These are phyloP conservation scores for Yarrowia hollandica DNA, from an alignment of 805 yeast genomes.

Conservation along the genomic window DNA sequence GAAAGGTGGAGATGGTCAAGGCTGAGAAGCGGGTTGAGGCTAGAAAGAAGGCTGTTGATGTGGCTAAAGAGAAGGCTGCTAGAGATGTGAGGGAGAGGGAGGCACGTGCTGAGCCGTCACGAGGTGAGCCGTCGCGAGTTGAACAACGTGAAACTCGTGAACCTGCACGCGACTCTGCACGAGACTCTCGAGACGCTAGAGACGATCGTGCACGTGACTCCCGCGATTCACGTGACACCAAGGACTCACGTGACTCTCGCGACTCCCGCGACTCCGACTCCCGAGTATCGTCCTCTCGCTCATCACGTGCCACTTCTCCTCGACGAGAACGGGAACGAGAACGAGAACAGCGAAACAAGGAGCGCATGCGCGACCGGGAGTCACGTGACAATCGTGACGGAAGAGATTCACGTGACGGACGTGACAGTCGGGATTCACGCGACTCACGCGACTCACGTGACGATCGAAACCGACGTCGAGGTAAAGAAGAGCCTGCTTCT, in stretches of 20 bases:
- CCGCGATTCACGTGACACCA: not conserved
- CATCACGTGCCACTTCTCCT: slow-evolving; percentile 1
- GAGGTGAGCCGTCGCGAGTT: too few relatives aligned
- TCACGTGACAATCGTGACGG: too few relatives aligned
- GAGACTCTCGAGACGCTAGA: not conserved
- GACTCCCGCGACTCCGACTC: not conserved
- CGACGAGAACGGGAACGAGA: slow-evolving; percentile 27
- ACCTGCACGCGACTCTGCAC: too few relatives aligned
- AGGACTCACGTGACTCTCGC: not conserved
- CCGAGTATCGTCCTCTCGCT: not conserved
- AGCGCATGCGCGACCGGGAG: not conserved
- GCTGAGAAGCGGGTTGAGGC: slow-evolving; percentile 35
- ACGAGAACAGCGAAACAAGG: slow-evolving; percentile 17
- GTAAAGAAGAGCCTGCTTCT: slow-evolving; percentile 5
- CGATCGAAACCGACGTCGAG: not conserved
- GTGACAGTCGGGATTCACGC: slow-evolving; percentile 26
- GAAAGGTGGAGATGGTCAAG: slow-evolving; percentile 36
- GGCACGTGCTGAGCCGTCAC: not conserved
- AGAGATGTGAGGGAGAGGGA: not conserved
- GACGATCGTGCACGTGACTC: not conserved
- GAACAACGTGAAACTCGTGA: too few relatives aligned
- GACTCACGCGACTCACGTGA: slow-evolving; percentile 5
- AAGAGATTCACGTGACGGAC: slow-evolving; percentile 19
- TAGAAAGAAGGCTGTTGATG: not conserved
- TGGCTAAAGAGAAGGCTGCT: not conserved